Conservation (phyloP, 192 early-diverging fungal genomes). For the Cladochytrium replicatum region DNA sequence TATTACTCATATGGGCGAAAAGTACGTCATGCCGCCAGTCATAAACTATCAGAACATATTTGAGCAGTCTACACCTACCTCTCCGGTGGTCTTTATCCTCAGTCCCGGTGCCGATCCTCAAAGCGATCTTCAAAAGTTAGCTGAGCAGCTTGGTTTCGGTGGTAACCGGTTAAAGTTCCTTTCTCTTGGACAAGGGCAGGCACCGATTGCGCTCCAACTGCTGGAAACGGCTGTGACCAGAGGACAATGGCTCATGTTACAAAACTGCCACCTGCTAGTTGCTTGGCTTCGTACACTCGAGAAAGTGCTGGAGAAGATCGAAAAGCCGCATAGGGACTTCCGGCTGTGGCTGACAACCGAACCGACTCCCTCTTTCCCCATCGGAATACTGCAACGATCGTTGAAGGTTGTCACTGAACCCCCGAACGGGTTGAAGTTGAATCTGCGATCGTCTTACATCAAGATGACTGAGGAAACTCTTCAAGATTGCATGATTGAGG, state of each 20-base stretch:
- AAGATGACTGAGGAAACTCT: constrained; percentile 45
- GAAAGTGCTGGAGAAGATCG: constrained; percentile 54
- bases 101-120: constrained; percentile 55
- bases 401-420: constrained; percentile 57
- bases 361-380: constrained; percentile 45
- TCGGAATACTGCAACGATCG: constrained; percentile 51
- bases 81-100: constrained; percentile 50
- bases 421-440: constrained; percentile 49
- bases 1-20: constrained; percentile 52
- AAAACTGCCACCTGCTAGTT: constrained; percentile 52
- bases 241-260: constrained; percentile 56
- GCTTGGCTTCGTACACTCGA: constrained; percentile 44
- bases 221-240: constrained; percentile 50
- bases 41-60: constrained; percentile 57
- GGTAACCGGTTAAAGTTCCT: constrained; percentile 49
- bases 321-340: constrained; percentile 51
- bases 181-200: constrained; percentile 54
- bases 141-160: constrained; percentile 48
- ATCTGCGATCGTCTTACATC: constrained; percentile 47
- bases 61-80: constrained; percentile 49
- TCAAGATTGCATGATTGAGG: constrained; percentile 43
- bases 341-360: constrained; percentile 53
- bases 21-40: constrained; percentile 57
- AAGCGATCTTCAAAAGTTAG: constrained; percentile 51
- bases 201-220: constrained; percentile 48